Base-by-base conservation (phyloP, 2,329 filamentous ascomycete species). In the Ceratocystis eucalypticola region DNA sequence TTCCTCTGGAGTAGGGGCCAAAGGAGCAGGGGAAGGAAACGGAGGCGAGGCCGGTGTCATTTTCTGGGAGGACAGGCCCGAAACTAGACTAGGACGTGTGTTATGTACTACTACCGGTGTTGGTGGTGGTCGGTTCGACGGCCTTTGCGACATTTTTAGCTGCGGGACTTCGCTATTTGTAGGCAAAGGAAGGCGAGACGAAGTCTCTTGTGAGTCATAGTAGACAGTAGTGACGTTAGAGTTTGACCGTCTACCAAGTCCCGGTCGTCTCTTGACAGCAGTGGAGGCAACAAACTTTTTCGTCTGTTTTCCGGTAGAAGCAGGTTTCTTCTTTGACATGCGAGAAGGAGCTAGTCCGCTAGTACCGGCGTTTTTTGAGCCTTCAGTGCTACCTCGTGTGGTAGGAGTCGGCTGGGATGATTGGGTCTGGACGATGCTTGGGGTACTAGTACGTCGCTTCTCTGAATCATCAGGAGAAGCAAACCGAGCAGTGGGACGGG, bases 401-500 rank as follows among this genome's bases (percentile, higher is more conserved):
- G 53, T 33, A 5, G 28, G 17, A 17, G 7, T 33, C 17, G 8
- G 5, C 28, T 57, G 53, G 17, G 25, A 12, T 25, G 53, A 5
- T 2, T 33, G 53, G 28, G 53, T 30, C 33, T 57, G 53, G 17
- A 57, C 15, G 17, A 57, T 17, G 10, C 17, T 57, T 25, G 53
- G 28, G 53, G 17, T 37, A n/a, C 28, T 41, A n/a, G 28, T 7
- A 53, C 48, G 25, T 15, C 22, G 55, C 25, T 65, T 55, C 25
- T 65, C 64, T 41, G 80, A 80, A 37, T 76, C 77, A 41, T 78
- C 78, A 1, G 83, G 82, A 17, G 81, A 82, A 6, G 80, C 78
- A 70, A 86, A 85, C n/a, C 82, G 80, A 65, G 83, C 82, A 7
- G 82, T 85, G n/a, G 82, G 82, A 22, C 80, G 78, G 12, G 81